Evolutionary conservation across 768 basidiomycete genomes (phyloP).

Genomic region (Mycena venus): DNA sequence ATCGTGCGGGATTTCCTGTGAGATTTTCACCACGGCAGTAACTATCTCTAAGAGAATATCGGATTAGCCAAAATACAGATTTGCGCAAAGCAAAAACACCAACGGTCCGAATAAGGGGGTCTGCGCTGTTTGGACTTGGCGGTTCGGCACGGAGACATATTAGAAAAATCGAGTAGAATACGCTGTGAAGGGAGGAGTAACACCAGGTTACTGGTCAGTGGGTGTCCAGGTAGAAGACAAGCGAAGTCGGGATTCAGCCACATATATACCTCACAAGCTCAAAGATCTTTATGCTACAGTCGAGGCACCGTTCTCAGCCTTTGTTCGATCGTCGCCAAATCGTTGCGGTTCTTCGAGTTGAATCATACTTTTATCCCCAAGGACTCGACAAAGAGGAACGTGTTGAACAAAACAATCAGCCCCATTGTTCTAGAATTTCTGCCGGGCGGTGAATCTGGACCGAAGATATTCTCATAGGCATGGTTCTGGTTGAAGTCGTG

Average conservation of each 20-base stretch:
- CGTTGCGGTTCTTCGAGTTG: no score
- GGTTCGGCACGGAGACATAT: neutral
- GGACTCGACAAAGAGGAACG: no score
- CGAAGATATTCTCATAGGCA: no score
- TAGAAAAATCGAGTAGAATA: neutral
- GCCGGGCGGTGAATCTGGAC: no score
- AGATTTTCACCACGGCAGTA: neutral
- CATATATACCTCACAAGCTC: neutral
- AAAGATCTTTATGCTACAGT: neutral
- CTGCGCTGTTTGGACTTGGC: neutral
- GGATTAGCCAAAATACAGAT: neutral
- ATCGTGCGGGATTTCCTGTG: neutral
- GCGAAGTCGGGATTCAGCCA: neutral
- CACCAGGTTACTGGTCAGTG: neutral
- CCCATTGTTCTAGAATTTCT: no score
- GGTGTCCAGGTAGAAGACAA: neutral
- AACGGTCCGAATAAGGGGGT: neutral
- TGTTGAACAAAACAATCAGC: neutral
- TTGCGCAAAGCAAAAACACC: neutral
- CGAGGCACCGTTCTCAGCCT: neutral
- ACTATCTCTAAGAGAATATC: neutral
- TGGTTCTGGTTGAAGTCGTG: no score
- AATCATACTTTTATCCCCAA: no score
- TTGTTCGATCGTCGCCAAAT: neutral
- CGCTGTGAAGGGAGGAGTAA: neutral